These are phyloP conservation scores for Aegilops umbellulata DNA, from an alignment of 176 grass and related monocot species.

Conservation along the genomic window DNA sequence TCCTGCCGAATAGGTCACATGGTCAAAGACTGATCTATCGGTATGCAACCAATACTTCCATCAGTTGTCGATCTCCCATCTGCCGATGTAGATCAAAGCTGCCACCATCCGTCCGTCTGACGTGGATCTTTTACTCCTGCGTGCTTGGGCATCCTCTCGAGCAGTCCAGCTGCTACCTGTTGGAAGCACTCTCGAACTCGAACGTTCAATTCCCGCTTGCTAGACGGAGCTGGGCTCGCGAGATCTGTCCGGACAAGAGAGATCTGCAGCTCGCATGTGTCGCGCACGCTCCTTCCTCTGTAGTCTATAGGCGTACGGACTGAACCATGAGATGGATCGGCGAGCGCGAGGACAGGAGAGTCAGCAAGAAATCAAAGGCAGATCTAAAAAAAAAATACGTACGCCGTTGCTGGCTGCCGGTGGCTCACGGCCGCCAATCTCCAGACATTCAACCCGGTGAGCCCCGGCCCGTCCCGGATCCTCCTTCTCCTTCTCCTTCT, in stretches of 20 bases:
- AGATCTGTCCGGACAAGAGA: neutral
- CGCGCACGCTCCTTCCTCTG: neutral
- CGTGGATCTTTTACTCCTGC: neutral
- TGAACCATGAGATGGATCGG: neutral
- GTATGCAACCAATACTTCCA: neutral
- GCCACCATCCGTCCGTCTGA: neutral
- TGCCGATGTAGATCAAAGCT: neutral
- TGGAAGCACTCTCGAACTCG: neutral
- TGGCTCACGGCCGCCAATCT: neutral
- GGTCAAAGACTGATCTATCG: neutral
- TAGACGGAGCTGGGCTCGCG: neutral
- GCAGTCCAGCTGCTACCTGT: neutral
- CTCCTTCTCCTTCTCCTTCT: neutral
- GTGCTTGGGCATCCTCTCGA: neutral
- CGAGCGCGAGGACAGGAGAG: neutral
- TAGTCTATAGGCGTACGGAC: neutral
- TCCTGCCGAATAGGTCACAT: neutral
- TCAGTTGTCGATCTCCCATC: too few species aligned
- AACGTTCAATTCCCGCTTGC: neutral
- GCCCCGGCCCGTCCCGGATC: neutral
- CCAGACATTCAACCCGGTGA: neutral
- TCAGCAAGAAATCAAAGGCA: neutral
- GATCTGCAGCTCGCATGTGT: neutral
- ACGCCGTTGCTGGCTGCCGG: neutral
- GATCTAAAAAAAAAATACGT: neutral